Evolutionary conservation across 179 eudicot species (phyloP).

Genomic region (Beta macrorhiza): DNA sequence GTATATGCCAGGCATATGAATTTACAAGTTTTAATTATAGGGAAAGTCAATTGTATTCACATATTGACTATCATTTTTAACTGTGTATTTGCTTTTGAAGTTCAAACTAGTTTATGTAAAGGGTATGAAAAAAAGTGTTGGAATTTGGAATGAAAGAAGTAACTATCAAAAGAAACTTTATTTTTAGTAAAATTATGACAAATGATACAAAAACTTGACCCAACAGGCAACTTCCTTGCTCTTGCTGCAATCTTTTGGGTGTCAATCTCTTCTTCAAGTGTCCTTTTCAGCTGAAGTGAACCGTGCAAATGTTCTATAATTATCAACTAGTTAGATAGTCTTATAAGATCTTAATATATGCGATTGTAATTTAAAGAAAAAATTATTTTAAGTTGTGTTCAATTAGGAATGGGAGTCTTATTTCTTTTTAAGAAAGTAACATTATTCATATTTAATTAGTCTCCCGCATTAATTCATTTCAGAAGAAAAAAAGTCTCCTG

Average conservation of each 20-base stretch:
- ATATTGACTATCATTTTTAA: background rate
- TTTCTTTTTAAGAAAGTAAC: too few species aligned
- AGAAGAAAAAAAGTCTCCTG: too few species aligned
- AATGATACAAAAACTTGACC: slow-evolving; percentile 16
- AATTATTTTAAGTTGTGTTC: background rate
- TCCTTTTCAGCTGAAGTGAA: slow-evolving; percentile 21
- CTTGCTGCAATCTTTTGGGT: background rate
- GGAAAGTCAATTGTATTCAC: slow-evolving; percentile 11
- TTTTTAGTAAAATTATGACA: background rate
- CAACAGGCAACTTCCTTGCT: slow-evolving; percentile 2
- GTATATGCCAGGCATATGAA: background rate
- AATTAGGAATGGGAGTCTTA: background rate
- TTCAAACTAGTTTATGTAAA: background rate
- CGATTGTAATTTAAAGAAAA: too few species aligned
- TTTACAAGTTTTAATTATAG: slow-evolving; percentile 8
- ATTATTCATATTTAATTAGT: too few species aligned
- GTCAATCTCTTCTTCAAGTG: slow-evolving; percentile 13
- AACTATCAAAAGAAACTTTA: slow-evolving; percentile 17
- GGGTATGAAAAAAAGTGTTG: background rate
- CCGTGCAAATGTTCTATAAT: too few species aligned
- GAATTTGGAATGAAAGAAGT: slow-evolving; percentile 24
- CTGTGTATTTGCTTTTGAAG: background rate
- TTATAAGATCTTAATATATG: too few species aligned
- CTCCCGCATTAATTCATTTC: too few species aligned
- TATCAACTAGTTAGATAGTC: too few species aligned